Evolutionary conservation across 2,329 filamentous ascomycete species (phyloP), one percentile per base, ranked within the genome.

Genomic region (Fusarium proliferatum): DNA sequence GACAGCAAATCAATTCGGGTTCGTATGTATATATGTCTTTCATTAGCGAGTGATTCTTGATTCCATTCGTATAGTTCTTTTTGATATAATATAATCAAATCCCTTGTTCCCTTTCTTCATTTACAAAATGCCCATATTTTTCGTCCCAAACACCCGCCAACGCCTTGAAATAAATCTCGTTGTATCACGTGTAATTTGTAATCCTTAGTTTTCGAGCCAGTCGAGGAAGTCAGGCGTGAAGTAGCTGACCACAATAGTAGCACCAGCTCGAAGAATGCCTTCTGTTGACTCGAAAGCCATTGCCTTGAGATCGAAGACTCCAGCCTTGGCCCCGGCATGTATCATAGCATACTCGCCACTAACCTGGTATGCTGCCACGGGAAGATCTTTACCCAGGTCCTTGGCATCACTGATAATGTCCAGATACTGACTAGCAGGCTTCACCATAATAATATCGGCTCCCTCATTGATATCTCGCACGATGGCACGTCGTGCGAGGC

Each of bases 311-410:
- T 98, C 96, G 80, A 98, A 99, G 6, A 99, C 96, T 9, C 96
- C 96, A 3, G 96, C 96, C 82, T 97, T 97, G 55, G 96, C 96
- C 26, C 90, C 96, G 1, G 96, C 96, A 80, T 98, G 94, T 59
- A 99, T 96, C 96, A 98, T 98, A 73, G 96, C 95, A 80, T 92
- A 99, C 85, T 99, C 96, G 76, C 96, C 96, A 78, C 93, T 96
- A 67, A 99, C 96, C 82, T 99, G 96, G 82, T 99, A 99, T 28
- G 96, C 96, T 3, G 96, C 96, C 41, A 99, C 89, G 5, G 96
- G 96, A 82, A 98, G 88, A 82, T 98, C 95, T 80, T 92, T 93
- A 67, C 94, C 96, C 61, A 98, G 89, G 61, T 98, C 95, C 86
- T 97, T 98, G 60, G 96, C 96, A 80, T 99, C 96, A 76, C 94